phyloP scores from a whole-genome alignment of 495 filamentous ascomycete genomes.

The Podospora conica region DNA sequence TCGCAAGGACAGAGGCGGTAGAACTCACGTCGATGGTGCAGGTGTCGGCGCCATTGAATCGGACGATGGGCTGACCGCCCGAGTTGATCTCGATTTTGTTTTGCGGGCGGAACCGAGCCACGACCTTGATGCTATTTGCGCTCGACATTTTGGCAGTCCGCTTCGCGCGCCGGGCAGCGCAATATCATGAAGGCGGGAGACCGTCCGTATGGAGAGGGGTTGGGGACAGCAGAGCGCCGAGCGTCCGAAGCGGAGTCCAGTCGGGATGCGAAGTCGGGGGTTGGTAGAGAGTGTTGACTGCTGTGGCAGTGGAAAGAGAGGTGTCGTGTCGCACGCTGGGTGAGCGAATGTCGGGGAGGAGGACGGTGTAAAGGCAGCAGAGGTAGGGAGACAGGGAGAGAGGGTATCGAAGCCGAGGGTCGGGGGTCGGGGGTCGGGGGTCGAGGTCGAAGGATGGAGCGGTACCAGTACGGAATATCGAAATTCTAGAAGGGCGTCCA shows the following conservation, averaged over 20 bases:
- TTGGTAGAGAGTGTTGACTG: neutral
- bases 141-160: conserved; percentile 41
- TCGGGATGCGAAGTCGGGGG: neutral
- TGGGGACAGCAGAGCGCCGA: conserved; percentile 3
- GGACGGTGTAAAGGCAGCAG: too few species aligned
- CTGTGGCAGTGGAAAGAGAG: neutral
- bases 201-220: conserved; percentile 1
- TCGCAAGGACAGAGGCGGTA: neutral
- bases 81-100: conserved; percentile 86
- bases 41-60: conserved; percentile 83
- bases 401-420: neutral
- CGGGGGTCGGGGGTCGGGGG: too few species aligned
- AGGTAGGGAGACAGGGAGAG: neutral
- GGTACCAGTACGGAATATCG: neutral
- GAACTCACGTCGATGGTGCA: conserved; percentile 73
- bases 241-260: neutral
- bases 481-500: conserved; percentile 3
- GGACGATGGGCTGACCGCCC: conserved; percentile 86
- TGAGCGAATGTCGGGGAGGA: neutral
- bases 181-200: conserved; percentile 26
- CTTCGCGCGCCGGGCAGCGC: conserved; percentile 33
- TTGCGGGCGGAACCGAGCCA: conserved; percentile 94
- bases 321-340: neutral
- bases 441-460: neutral
- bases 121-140: conserved; percentile 66